Base-by-base conservation (phyloP, 345 rosid genomes). In the Moricandia arvensis region DNA sequence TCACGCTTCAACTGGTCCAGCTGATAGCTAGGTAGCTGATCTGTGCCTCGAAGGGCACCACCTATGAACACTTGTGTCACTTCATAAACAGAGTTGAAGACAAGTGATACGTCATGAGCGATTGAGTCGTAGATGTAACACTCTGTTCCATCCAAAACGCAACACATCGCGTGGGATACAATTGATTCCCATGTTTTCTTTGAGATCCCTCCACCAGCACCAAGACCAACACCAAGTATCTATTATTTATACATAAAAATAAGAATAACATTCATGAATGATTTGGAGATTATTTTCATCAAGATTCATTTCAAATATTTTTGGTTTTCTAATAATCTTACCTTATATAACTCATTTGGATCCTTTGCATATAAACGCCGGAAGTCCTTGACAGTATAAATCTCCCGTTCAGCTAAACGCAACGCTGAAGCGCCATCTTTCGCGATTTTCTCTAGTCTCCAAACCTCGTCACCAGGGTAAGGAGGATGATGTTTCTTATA, bases 401-500 rank as follows among this genome's bases (percentile, higher is more conserved):
- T 73, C 4, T 74, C 68, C 0, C 2, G 0, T 7, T 33, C 4
- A 4, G 78, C 77, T 71, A 95, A 41, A 65, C 90, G 89, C 16
- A 0, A 15, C 13, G 86, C 83, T 1, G 69, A 79, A 45, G 47
- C 68, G 0, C 99, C 91, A 0, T 79, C 90, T 81, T 89, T 92
- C 0, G 88, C 90, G 33, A 95, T 95, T 75, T 68, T 89, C 24
- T 84, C 82, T 34, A 95, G 58, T 43, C 97, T 85, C 99, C 99
- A 95, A 11, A 95, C 78, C 0, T 88, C 87, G 47, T 88, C 93
- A 7, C 15, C 8, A n/a, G 76, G 73, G n/a, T 1, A 8, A 1
- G 97, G 99, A 41, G 97, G 97, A 78, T 90, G 6, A 75, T 89
- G 97, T 76, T 95, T 95, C 78, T 59, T 79, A 75, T 89, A 86